These are phyloP conservation scores for Candida tallmaniae DNA, from an alignment of 805 yeast genomes.

Conservation along the genomic window DNA sequence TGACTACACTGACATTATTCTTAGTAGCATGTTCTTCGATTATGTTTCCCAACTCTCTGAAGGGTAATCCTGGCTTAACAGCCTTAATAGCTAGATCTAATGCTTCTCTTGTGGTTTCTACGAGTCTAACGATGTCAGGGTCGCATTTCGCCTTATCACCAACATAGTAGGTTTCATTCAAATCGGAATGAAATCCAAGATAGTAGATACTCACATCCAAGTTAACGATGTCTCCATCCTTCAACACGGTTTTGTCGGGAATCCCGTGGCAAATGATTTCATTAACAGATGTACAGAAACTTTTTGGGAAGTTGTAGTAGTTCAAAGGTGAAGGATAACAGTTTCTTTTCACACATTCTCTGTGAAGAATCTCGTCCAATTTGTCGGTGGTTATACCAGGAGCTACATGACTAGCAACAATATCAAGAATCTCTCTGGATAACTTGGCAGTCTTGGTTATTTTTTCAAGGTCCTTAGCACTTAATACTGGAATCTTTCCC, in stretches of 20 bases:
- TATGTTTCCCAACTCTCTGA: slow-evolving; percentile 80
- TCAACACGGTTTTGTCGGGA: slow-evolving; percentile 81
- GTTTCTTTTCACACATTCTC: slow-evolving; percentile 81
- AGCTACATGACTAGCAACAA: slow-evolving; percentile 73
- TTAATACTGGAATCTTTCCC: slow-evolving; percentile 58
- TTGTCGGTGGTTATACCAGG: slow-evolving; percentile 95
- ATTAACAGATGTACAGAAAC: slow-evolving; percentile 89
- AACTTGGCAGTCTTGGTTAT: slow-evolving; percentile 70
- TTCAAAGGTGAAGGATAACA: slow-evolving; percentile 95
- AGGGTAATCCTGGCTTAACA: slow-evolving; percentile 89
- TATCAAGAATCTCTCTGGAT: slow-evolving; percentile 87
- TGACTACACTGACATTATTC: slow-evolving; percentile 79
- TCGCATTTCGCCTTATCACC: slow-evolving; percentile 83
- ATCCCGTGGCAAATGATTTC: slow-evolving; percentile 97
- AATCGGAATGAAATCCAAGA: slow-evolving; percentile 88
- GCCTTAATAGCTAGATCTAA: slow-evolving; percentile 75
- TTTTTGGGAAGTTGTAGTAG: slow-evolving; percentile 89
- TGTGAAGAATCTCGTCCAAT: slow-evolving; percentile 79
- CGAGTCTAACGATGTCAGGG: slow-evolving; percentile 79
- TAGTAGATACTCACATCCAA: slow-evolving; percentile 82
- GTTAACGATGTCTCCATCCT: slow-evolving; percentile 94
- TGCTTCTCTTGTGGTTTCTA: slow-evolving; percentile 83
- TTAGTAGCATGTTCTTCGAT: slow-evolving; percentile 83
- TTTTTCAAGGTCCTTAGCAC: slow-evolving; percentile 65
- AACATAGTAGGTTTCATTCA: slow-evolving; percentile 95